phyloP scores from a whole-genome alignment of 306 rosid species.

The Sesbania bispinosa region DNA sequence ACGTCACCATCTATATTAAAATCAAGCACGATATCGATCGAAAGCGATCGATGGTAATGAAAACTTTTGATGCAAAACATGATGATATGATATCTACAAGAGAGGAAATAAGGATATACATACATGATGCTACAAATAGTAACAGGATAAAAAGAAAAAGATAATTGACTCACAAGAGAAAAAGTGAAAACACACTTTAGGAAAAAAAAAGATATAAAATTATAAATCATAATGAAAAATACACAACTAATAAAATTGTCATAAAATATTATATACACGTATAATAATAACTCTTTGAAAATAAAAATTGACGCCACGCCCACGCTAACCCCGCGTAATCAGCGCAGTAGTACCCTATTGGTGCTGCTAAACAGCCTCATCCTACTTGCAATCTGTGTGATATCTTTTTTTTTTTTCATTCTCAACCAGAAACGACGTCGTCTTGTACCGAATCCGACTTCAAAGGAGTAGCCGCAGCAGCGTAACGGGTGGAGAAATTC shows the following conservation, averaged over 20 bases:
- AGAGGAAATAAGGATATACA: background rate
- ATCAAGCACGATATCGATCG: background rate
- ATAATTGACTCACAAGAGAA: background rate
- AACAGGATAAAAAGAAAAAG: background rate
- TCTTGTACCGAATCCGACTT: conserved; percentile 33
- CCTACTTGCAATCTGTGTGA: background rate
- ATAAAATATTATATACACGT: too few relatives aligned
- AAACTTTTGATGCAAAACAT: background rate
- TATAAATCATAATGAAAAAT: too few relatives aligned
- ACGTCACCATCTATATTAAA: background rate
- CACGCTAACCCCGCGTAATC: conserved; percentile 24
- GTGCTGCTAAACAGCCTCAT: too few relatives aligned
- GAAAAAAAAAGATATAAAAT: too few relatives aligned
- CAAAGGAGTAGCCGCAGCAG: conserved; percentile 39
- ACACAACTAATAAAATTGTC: too few relatives aligned
- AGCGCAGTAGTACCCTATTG: conserved; percentile 13
- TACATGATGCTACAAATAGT: background rate
- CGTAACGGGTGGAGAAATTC: conserved; percentile 71
- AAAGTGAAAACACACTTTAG: too few relatives aligned
- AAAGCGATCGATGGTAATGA: background rate
- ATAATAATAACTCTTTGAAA: background rate
- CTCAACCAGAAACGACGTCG: conserved; percentile 37
- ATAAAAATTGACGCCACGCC: background rate
- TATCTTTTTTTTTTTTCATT: background rate
- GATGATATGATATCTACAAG: background rate